Base-by-base conservation (phyloP, 805 yeast species). In the Yamadazyma olivae region DNA sequence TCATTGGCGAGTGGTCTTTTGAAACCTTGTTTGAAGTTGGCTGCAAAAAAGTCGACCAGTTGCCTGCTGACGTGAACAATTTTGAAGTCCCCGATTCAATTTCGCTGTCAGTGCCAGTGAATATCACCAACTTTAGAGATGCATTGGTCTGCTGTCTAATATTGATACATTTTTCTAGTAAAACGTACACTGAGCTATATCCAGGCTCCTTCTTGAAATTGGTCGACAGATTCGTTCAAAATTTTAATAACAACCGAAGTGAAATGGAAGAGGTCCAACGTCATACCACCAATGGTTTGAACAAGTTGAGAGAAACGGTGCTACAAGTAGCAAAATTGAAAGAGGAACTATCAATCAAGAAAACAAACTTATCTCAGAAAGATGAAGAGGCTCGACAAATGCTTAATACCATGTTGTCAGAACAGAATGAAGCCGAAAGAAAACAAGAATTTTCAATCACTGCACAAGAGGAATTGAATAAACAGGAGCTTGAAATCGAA, bases 401-500 rank as follows among this genome's bases (percentile, higher is more conserved):
- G 71, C 70, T 91, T 27, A 77, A 81, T 49, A 76, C 67, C 36
- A 87, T 91, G 85, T 70, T 91, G 10, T 59, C 70, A 1, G 95
- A 88, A 28, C 98, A 91, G 53, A 88, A 86, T 51, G 95, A 88
- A 48, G 91, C 97, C 0, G 98, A 91, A 54, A 69, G 96, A 44
- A 88, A 83, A 47, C 83, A 84, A 40, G 95, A 85, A 41, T 89
- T 93, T 6, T 86, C 96, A 0, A 61, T 83, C 3, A 83, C 79
- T 32, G 83, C 91, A 8, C 86, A 83, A 48, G 72, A 70, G 13
- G 81, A 87, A 5, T 64, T 91, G 21, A 78, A 72, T 20, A 69
- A 66, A 24, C 95, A 87, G 47, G 91, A 87, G 35, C 51, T 53
- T 2, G 77, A 75, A 35, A 75, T 91, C 5, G 64, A 67, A 3